phyloP scores from a whole-genome alignment of 192 early-diverging fungal genomes.

The Backusella parvicylindrica region DNA sequence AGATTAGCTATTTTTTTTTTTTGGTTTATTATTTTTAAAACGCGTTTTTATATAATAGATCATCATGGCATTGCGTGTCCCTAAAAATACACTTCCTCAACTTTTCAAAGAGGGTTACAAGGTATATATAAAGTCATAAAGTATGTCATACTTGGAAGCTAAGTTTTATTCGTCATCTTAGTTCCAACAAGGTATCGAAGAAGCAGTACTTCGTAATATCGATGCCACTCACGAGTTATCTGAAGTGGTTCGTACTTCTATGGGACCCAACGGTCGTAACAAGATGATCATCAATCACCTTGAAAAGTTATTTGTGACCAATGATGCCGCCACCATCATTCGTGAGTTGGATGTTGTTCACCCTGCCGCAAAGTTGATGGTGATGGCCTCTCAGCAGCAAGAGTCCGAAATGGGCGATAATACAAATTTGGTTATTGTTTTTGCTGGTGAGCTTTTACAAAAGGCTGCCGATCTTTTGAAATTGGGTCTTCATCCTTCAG shows the following conservation, averaged over 20 bases:
- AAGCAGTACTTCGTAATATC: conserved; percentile 94
- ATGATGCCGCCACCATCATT: conserved; percentile 98
- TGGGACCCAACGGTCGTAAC: conserved; percentile 97
- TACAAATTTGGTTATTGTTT: conserved; percentile 94
- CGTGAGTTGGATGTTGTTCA: conserved; percentile 96
- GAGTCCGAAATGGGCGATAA: conserved; percentile 95
- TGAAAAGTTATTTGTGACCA: conserved; percentile 97
- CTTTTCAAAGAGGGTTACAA: conserved; percentile 96
- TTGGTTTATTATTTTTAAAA: neutral
- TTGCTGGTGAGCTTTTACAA: conserved; percentile 92
- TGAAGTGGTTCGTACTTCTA: conserved; percentile 90
- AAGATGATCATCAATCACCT: conserved; percentile 99
- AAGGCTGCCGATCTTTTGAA: conserved; percentile 89
- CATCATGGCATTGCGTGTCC: conserved; percentile 88
- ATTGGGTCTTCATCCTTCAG: conserved; percentile 93
- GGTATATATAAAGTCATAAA: conserved; percentile 42
- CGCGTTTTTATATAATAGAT: neutral
- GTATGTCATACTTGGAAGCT: too few species aligned
- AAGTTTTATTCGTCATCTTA: too few species aligned
- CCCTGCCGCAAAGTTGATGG: conserved; percentile 93
- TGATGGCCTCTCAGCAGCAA: conserved; percentile 96
- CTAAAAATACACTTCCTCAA: conserved; percentile 76
- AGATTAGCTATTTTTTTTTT: neutral
- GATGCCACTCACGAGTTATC: conserved; percentile 91
- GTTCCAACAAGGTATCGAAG: conserved; percentile 94